Base-by-base conservation (phyloP, 208 protist genomes). In the Leishmania martiniquensis region DNA sequence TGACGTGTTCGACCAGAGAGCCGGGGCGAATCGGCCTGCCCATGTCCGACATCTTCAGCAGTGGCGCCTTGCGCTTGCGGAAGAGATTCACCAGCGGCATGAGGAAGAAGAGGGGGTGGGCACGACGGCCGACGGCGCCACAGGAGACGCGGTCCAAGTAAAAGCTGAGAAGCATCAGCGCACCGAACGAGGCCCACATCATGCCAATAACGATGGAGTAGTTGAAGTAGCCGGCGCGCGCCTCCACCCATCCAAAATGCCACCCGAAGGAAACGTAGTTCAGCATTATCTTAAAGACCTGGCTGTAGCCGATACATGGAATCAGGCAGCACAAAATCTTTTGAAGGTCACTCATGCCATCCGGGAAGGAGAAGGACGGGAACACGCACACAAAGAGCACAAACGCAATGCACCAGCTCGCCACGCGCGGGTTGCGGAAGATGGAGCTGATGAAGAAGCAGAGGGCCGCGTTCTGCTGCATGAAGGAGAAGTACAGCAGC, bases 111-210 rank as follows among this genome's bases (percentile, higher is more conserved):
- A 95, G 78, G 68, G 89, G 90, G 77, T 91, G 82, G 63, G 76
- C 78, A 49, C 81, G 80, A 63, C 85, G 82, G 39, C 93, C 93
- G 69, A 93, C 87, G 0, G 85, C 82, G 49, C 82, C 85, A 34
- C 91, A 92, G 67, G 91, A 76, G 59, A 98, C 93, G 70, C 85
- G 89, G 81, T 98, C 93, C 15, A 98, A 77, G 83, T 98, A 98
- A 39, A 89, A 86, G 66, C 85, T 87, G 44, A 98, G 76, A 34
- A 95, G 67, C 60, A 95, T 84, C 78, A 97, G 85, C 12, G 93
- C 20, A 17, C 78, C 78, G 55, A 87, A 89, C 32, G 91, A 94
- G 7, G 86, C 88, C 88, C 89, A 93, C 90, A 96, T 95, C 81
- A 97, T 86, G 39, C 89, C 85, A 68, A 96, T 85, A 20, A 83